Evolutionary conservation across 1,139 yeast genomes (phyloP), one percentile per base, ranked within the genome.

Genomic region (Pichia sp.): DNA sequence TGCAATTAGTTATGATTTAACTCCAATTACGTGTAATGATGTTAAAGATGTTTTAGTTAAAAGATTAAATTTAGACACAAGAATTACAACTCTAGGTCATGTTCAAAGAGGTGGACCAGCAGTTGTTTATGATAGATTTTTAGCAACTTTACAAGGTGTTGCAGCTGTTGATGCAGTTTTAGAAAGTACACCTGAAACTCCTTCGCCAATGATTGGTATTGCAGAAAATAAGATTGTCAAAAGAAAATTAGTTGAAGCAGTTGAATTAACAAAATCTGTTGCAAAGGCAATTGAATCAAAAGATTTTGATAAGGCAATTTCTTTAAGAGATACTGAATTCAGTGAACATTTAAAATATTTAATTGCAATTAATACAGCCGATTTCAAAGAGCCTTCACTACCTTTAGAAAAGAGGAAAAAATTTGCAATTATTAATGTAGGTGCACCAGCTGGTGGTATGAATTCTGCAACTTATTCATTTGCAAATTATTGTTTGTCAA

Each of bases 41-140:
- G 92, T 84, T 38, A 80, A 80, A 58, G 74, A 79, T 40, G 89
- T 78, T 8, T 68, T 84, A 53, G 85, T 82, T 20, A 82, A 80
- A 30, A 58, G 59, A 43, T 66, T 84, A 50, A 87, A 87, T 12
- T 68, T 84, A 47, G 94, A 84, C 62, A 84, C 94, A 6, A 74
- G 90, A 65, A 78, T 83, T 54, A 84, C 94, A 38, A 81, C 83
- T 12, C 70, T 84, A 60, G 94, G 94, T 39, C 94, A 84, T 58
- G 94, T 84, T 37, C 94, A 84, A 68, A 73, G 94, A 67, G 94
- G 94, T 66, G 94, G 94, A 57, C 76, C 86, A 37, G 92, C 94
- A 10, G 90, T 83, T 43, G 89, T 90, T 2, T 83, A 75, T 54
- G 94, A 84, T 62, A 70, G 94, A 60, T 67, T 78, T 59, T 65